A percentile compares a stretch with the other conserved stretches of the same genome.
Conservation (phyloP, 2,329 filamentous ascomycete species). For the Pyrenophora teres region DNA sequence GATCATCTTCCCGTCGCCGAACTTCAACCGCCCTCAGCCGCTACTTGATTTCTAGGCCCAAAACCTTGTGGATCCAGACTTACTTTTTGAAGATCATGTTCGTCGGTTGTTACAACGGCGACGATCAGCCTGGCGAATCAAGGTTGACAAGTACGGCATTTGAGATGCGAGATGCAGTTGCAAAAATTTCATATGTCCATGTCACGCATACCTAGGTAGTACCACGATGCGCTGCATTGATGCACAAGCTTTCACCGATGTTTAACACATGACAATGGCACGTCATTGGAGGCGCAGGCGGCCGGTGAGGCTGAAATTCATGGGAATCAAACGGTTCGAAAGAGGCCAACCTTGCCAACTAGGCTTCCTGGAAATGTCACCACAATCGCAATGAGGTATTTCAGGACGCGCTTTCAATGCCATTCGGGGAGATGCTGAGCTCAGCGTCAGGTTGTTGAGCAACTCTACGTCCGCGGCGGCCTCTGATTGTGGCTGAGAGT, state of each 20-base stretch:
- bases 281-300: background rate
- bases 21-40: background rate
- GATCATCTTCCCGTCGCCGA: constrained; percentile 1
- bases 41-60: background rate
- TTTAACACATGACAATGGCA: constrained; percentile 2
- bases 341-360: background rate
- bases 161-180: constrained; percentile 2
- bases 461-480: background rate
- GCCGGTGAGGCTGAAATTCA: background rate
- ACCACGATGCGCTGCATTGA: background rate
- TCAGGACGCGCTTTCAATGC: background rate
- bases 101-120: constrained; percentile 2
- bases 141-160: background rate
- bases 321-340: constrained; percentile 1
- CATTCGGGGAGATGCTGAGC: background rate
- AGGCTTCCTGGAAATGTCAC: background rate
- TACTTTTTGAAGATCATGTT: constrained; percentile 13
- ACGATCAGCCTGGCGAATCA: constrained; percentile 5
- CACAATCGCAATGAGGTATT: background rate
- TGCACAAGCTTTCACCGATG: background rate
- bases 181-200: background rate
- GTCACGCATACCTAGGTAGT: background rate
- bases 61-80: background rate
- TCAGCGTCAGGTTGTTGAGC: background rate
- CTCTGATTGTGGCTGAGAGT: background rate